A percentile compares a stretch with the other conserved stretches of the same genome.
phyloP scores from a whole-genome alignment of 1,284 basidiomycete species.

The Cutaneotrichosporon mucoides region DNA sequence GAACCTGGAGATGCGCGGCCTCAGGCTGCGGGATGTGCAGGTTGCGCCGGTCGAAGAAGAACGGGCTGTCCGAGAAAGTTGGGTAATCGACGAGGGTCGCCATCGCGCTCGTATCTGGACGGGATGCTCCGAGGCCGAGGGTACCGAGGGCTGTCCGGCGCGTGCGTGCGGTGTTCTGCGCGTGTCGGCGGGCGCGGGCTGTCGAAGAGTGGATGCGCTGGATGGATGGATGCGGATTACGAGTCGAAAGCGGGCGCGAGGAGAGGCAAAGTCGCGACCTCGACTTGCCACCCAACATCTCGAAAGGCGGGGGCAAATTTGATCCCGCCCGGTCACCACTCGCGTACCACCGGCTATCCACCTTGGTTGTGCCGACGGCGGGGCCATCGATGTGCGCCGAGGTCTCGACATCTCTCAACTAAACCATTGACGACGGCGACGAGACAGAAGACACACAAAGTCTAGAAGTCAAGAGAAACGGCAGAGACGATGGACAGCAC shows the following conservation, averaged over 20 bases:
- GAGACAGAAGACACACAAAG: too few species aligned
- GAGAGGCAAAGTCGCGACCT: neutral
- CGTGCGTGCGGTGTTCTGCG: too few species aligned
- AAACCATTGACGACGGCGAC: too few species aligned
- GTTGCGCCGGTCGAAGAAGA: constrained; percentile 47
- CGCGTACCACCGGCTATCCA: neutral
- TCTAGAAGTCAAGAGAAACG: too few species aligned
- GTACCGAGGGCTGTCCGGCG: too few species aligned
- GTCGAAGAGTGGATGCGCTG: neutral
- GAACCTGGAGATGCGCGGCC: constrained; percentile 38
- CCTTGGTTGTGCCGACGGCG: neutral
- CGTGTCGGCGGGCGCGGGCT: neutral
- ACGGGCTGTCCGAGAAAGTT: constrained; percentile 50
- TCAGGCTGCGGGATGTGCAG: constrained; percentile 42
- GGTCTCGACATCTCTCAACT: neutral
- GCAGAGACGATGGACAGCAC: constrained; percentile 14
- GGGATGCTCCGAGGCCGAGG: too few species aligned
- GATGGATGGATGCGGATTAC: constrained; percentile 1
- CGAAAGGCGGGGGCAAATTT: constrained; percentile 5
- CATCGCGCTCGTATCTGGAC: constrained; percentile 5
- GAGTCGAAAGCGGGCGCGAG: neutral
- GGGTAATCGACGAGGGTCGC: constrained; percentile 26
- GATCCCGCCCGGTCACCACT: neutral
- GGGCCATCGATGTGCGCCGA: too few species aligned
- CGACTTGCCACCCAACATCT: constrained; percentile 12